Base-by-base conservation (phyloP, 2,329 filamentous ascomycete genomes). In the Fusarium robinianum region DNA sequence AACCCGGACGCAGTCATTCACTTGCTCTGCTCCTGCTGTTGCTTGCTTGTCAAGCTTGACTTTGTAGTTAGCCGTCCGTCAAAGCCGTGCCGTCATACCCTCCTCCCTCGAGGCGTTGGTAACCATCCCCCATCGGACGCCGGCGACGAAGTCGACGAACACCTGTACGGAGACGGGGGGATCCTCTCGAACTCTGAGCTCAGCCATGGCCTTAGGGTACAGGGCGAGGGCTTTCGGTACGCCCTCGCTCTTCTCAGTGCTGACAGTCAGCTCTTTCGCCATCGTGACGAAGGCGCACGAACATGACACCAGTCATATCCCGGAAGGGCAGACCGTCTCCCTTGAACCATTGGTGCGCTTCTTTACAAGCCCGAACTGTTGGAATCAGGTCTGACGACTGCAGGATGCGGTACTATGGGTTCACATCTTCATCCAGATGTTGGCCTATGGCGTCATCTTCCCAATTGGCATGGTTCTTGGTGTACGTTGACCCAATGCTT, bases 401-500 rank as follows among this genome's bases (percentile, higher is more conserved):
- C 55, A 84, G 80, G 94, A 97, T 67, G 79, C 84, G 27, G 89
- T 84, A 61, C 71, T 99, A 81, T 99, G 94, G 94, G 78, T 86
- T 58, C 94, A 99, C 71, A 97, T 99, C 63, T 78, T 96, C 48
- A 70, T 95, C 31, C 91, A 96, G 77, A 86, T 84, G 67, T 64
- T 94, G 46, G 83, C 90, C 45, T 97, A 95, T 75, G 94, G 94
- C 50, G 77, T 99, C 58, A 81, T 97, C 46, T 97, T 96, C 63
- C 94, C 94, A 8, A 78, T 89, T 11, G 94, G 94, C 60, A 97
- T 99, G 92, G 90, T 97, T 27, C 75, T 96, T 12, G 92, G 92
- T 46, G 88, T 94, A 81, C 61, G 85, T 72, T 33, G 18, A 17
- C 19, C 25, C 39, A 32, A 23, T 21, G 9, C 39, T 9, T 22